phyloP scores from a whole-genome alignment of 768 basidiomycete genomes.

The Gymnopilus junonius region DNA sequence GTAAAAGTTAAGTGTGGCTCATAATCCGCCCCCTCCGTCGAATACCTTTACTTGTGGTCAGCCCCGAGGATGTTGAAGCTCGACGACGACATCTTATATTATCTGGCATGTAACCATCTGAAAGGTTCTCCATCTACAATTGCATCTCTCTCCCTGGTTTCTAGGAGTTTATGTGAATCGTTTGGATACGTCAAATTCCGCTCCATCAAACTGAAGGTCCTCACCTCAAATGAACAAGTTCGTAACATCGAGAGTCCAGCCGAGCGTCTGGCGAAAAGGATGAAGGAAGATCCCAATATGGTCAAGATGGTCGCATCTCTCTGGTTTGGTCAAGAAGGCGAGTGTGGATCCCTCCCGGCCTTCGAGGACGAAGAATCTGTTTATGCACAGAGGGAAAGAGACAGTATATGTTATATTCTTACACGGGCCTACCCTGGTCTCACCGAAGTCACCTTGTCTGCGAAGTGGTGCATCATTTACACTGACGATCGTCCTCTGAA shows the following conservation, averaged over 20 bases:
- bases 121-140: neutral
- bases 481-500: neutral
- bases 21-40: no score
- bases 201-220: neutral
- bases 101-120: neutral
- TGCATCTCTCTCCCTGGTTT: neutral
- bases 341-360: neutral
- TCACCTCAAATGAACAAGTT: neutral
- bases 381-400: neutral
- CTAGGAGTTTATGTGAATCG: neutral
- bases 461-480: neutral
- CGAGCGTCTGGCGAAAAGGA: neutral
- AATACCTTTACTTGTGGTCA: no score
- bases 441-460: neutral
- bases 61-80: no score
- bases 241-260: neutral
- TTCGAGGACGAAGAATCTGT: neutral
- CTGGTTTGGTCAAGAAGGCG: neutral
- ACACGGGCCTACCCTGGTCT: neutral
- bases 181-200: neutral
- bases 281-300: neutral
- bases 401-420: neutral
- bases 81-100: neutral
- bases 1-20: no score
- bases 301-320: neutral